Conservation (phyloP, 1,284 basidiomycete species). For the Pseudozyma pruni region DNA sequence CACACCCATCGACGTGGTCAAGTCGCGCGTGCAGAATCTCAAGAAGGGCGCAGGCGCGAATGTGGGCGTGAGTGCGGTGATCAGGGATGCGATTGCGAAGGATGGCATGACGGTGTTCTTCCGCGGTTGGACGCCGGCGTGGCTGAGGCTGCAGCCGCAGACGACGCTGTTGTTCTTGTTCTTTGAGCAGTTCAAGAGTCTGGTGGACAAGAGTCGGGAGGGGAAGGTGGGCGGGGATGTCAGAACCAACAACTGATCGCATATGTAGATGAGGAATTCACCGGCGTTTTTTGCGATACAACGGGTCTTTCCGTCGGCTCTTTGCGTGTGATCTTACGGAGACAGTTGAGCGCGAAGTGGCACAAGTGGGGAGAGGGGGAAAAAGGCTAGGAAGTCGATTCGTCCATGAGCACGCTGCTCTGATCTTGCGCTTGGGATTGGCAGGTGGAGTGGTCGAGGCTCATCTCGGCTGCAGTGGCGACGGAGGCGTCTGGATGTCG, state of each 20-base stretch:
- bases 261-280: not conserved
- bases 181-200: slow-evolving; percentile 60
- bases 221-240: slow-evolving; percentile 9
- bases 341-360: not conserved
- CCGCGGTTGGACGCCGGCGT: slow-evolving; percentile 72
- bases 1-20: slow-evolving; percentile 59
- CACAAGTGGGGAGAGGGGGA: no score
- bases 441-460: slow-evolving; percentile 37
- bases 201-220: slow-evolving; percentile 53
- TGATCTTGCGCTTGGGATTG: slow-evolving; percentile 24
- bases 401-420: slow-evolving; percentile 41
- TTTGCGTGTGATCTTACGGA: not conserved
- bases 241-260: slow-evolving; percentile 16
- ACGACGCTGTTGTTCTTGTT: slow-evolving; percentile 65
- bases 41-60: slow-evolving; percentile 49
- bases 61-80: slow-evolving; percentile 34
- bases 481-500: slow-evolving; percentile 8
- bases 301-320: slow-evolving; percentile 4
- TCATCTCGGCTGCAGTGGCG: slow-evolving; percentile 32
- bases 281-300: no score
- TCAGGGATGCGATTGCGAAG: slow-evolving; percentile 58
- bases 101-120: slow-evolving; percentile 71
- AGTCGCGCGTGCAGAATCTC: slow-evolving; percentile 65
- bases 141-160: slow-evolving; percentile 68
- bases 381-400: slow-evolving; percentile 19